A percentile compares a stretch with the other conserved stretches of the same genome.
Conservation (phyloP, 768 basidiomycete species). For the Tylopilus intermedius region DNA sequence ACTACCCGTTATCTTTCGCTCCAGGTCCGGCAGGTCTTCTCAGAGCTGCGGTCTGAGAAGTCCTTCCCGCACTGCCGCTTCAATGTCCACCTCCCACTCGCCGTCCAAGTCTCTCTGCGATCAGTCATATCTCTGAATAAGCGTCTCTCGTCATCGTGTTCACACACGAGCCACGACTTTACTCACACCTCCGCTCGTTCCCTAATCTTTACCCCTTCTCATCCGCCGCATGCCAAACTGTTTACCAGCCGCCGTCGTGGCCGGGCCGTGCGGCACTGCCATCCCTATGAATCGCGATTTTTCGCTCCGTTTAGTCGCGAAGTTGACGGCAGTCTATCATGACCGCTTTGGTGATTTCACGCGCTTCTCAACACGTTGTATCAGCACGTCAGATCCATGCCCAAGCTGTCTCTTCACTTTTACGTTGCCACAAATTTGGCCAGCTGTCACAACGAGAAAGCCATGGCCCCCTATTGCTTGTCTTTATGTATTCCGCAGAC, state of each 20-base stretch:
- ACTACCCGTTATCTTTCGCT: constrained; percentile 21
- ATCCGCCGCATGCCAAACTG: constrained; percentile 9
- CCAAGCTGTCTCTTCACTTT: constrained; percentile 26
- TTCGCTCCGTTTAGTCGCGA: constrained; percentile 21
- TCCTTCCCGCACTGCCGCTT: constrained; percentile 20
- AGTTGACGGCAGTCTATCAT: constrained; percentile 32
- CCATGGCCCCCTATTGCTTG: constrained; percentile 31
- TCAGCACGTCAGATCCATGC: constrained; percentile 33
- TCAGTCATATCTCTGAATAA: constrained; percentile 20
- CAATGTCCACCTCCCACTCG: constrained; percentile 15
- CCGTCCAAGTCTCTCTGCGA: constrained; percentile 17
- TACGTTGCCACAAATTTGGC: constrained; percentile 28
- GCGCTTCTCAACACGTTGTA: constrained; percentile 34
- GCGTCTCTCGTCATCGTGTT: constrained; percentile 11
- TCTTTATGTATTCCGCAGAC: constrained; percentile 35
- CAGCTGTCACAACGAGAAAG: constrained; percentile 18
- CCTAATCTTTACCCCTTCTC: constrained; percentile 1
- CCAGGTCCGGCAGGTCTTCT: constrained; percentile 26
- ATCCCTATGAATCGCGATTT: constrained; percentile 18
- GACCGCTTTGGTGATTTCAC: constrained; percentile 31
- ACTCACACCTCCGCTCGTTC: constrained; percentile 16
- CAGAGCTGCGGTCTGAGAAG: constrained; percentile 20
- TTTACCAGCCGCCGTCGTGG: constrained; percentile 15
- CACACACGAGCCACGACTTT: constrained; percentile 11
- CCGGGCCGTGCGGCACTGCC: constrained; percentile 11